phyloP scores from a whole-genome alignment of 495 filamentous ascomycete genomes.

The Daldinia concentrica region DNA sequence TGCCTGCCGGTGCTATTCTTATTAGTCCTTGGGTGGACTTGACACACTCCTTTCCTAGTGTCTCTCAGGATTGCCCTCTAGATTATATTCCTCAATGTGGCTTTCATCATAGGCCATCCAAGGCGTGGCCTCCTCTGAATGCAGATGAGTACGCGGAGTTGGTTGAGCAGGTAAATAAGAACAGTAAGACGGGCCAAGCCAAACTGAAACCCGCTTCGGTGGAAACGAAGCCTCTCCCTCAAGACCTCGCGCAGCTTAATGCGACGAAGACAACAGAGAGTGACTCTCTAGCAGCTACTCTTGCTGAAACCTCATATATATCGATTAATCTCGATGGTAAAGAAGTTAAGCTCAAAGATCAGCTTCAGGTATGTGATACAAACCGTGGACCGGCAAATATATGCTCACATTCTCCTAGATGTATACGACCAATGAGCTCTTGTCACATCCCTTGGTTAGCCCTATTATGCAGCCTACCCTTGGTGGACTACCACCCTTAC shows the following conservation, averaged over 20 bases:
- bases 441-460: slow-evolving; percentile 89
- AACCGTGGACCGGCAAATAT: not conserved
- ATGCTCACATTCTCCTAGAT: slow-evolving; percentile 58
- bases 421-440: slow-evolving; percentile 87
- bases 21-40: slow-evolving; percentile 95
- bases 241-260: slow-evolving; percentile 29
- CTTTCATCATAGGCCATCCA: slow-evolving; percentile 84
- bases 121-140: slow-evolving; percentile 90
- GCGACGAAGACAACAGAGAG: slow-evolving; percentile 11
- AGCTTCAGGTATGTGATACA: slow-evolving; percentile 71
- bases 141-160: slow-evolving; percentile 64
- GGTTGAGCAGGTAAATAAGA: slow-evolving; percentile 54
- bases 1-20: slow-evolving; percentile 89
- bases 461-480: slow-evolving; percentile 85
- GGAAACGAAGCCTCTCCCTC: slow-evolving; percentile 34
- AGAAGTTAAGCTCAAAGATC: slow-evolving; percentile 79
- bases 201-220: slow-evolving; percentile 32
- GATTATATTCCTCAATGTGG: slow-evolving; percentile 91
- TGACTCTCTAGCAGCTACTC: slow-evolving; percentile 32
- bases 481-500: slow-evolving; percentile 85
- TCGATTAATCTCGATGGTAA: slow-evolving; percentile 76
- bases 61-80: slow-evolving; percentile 72
- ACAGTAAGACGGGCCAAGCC: slow-evolving; percentile 11
- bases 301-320: slow-evolving; percentile 56
- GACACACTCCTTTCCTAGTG: slow-evolving; percentile 92